Evolutionary conservation across 129 eudicot species (phyloP), one percentile per base, ranked within the genome.

Genomic region (Sambucus nigra): DNA sequence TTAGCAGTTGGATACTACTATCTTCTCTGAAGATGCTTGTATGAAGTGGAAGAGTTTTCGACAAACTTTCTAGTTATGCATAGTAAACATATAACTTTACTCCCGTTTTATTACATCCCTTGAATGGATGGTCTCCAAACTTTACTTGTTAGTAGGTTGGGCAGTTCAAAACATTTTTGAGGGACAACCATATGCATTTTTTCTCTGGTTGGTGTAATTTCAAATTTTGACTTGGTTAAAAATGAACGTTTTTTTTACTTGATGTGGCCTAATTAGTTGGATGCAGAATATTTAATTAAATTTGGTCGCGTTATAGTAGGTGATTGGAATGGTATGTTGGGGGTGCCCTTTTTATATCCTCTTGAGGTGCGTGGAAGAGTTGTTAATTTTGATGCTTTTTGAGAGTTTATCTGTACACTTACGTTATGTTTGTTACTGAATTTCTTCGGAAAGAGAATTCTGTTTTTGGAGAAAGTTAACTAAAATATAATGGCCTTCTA

Each of bases 1-100:
- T 50, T 67, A 23, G 38, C 61, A 25, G 49, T 76, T 5, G 83
- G 75, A 15, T 80, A 76, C 60, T 35, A 61, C 35, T 70, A 72
- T 55, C 45, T 58, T 28, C 40, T 58, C 31, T 58, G 63, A 58
- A 42, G 40, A 7, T 27, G 7, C 40, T 24, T 25, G 38, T 0
- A 24, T 9, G 50, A 15, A 47, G 52, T 20, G n/a, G 21, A 20
- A 16, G 54, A 57, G 7, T n/a, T 16, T 26, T 9, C 4, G 17
- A 17, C 63, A 24, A 16, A 22, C 25, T 57, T 40, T 41, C 42
- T 53, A 53, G 59, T 35, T 10, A 5, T 53, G 59, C 31, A 12
- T 16, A 1, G 17, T 57, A 33, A 22, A 59, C 42, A n/a, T 6
- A 60, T 13, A 57, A 35, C 71, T 46, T 53, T n/a, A n/a, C 26